Base-by-base conservation (phyloP, 2,329 filamentous ascomycete genomes). In the Neurospora sp. region DNA sequence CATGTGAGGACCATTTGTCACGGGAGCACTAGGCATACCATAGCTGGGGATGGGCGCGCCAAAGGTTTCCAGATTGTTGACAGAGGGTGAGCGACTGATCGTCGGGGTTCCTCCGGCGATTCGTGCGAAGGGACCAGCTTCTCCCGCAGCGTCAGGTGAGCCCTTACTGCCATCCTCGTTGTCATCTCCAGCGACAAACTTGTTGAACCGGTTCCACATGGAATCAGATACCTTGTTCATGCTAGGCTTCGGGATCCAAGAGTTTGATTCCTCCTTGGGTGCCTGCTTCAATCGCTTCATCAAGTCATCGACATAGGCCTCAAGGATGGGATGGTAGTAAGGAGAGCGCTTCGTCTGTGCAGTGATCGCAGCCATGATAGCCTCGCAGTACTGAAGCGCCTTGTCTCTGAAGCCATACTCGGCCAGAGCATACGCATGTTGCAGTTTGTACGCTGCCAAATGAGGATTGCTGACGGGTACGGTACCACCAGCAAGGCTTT, bases 171-270 rank as follows among this genome's bases (percentile, higher is more conserved):
- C 84, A 40, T 84, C 84, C 68, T 93, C 91, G 68, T 87, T 88
- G 69, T 98, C 95, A 71, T 97, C 95, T 15, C 96, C 96, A 68
- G 92, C 90, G 72, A 99, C 93, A 77, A 99, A 99, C 76, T 93
- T 97, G 81, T 94, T 98, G 81, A 99, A 97, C 71, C 91, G 93
- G 73, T 90, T 93, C 87, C 93, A 94, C 78, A 98, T 89, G 40
- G 91, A 93, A 72, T 91, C 93, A 2, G 94, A 96, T 0, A 98
- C 93, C 80, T 96, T 97, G 79, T 96, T 94, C 87, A 98, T 96
- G 79, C 89, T 97, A 7, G 95, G 93, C 79, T 96, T 97, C 1
- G 93, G 91, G 68, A 99, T 96, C 93, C 95, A 97, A 2, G 93
- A 95, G 23, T 88, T 90, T 7, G 89, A 90, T 69, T 87, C 89